phyloP scores from a whole-genome alignment of 108 stramenopile genomes.

The Discostella stelligeroides region DNA sequence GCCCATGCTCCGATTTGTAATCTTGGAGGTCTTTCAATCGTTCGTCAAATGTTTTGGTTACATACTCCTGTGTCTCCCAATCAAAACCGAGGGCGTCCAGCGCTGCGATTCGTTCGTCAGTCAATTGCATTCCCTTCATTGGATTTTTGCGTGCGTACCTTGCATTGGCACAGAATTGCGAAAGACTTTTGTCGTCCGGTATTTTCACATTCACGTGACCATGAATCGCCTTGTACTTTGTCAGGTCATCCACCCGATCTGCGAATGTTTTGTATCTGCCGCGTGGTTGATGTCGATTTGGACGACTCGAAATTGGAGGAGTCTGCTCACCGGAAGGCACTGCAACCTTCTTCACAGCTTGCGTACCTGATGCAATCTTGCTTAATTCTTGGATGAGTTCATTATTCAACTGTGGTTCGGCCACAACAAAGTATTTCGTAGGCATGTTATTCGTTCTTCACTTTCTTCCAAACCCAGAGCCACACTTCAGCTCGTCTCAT shows the following conservation, averaged over 20 bases:
- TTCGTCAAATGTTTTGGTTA: constrained; percentile 6
- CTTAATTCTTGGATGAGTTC: neutral
- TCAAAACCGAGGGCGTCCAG: neutral
- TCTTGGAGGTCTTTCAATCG: neutral
- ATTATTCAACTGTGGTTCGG: neutral
- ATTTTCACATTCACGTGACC: constrained; percentile 9
- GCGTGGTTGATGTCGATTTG: neutral
- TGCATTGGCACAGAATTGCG: neutral
- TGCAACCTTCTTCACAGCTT: too few species aligned
- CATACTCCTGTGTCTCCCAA: neutral
- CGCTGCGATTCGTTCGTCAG: neutral
- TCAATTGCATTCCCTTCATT: neutral
- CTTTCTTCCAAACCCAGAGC: neutral
- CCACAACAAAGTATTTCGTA: constrained; percentile 1
- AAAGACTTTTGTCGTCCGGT: neutral
- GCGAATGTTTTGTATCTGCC: constrained; percentile 5
- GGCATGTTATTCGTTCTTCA: neutral
- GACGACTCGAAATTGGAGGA: too few species aligned
- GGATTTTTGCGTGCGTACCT: neutral
- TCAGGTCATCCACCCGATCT: constrained; percentile 8
- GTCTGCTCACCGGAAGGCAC: too few species aligned
- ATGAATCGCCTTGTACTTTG: constrained; percentile 1
- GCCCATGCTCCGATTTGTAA: neutral
- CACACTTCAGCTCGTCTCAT: neutral
- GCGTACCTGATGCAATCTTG: too few species aligned